Base-by-base conservation (phyloP, 2,329 filamentous ascomycete genomes). In the Xylaria sp. region DNA sequence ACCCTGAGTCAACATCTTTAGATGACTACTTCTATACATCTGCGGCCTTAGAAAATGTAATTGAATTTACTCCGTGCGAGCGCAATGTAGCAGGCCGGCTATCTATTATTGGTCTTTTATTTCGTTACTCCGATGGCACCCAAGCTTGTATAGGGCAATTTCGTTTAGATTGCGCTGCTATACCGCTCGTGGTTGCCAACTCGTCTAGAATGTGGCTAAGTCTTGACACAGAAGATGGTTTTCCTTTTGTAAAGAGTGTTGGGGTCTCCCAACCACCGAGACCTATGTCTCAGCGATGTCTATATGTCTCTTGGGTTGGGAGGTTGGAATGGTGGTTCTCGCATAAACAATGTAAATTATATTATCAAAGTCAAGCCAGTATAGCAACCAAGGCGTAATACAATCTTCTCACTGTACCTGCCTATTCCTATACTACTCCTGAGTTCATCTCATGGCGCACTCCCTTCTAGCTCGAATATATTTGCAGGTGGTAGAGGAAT, bases 241-340 rank as follows among this genome's bases (percentile, higher is more conserved):
- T n/a, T 53, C 37, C 16, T 54, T 62, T 29, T 37, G 35, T 62
- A 1, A 23, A 54, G n/a, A 18, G 23, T 1, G 37, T 62, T 5
- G 35, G 48, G 9, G 27, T 62, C 25, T 62, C 32, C 42, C 12
- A 6, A 18, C 29, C 21, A 27, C 48, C 23, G 10, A 54, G 32
- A 35, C 48, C 25, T 16, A 29, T 25, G 35, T 62, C 35, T 54
- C 16, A 32, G 42, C 21, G 5, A 23, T 63, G 40, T n/a, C 40
- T 63, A 21, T 23, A 55, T 35, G 12, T 63, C 16, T 55, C 50
- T 27, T 63, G n/a, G 50, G 8, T 2, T 55, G 40, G 40, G 27
- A 57, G 35, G 27, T 29, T 63, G 40, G 40, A 63, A 32, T 63
- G n/a, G 50, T 55, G 27, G 50, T 63, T 63, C 10, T 47, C 40